Evolutionary conservation across 768 basidiomycete species (phyloP).

Genomic region (Hygrocybe coccinea): DNA sequence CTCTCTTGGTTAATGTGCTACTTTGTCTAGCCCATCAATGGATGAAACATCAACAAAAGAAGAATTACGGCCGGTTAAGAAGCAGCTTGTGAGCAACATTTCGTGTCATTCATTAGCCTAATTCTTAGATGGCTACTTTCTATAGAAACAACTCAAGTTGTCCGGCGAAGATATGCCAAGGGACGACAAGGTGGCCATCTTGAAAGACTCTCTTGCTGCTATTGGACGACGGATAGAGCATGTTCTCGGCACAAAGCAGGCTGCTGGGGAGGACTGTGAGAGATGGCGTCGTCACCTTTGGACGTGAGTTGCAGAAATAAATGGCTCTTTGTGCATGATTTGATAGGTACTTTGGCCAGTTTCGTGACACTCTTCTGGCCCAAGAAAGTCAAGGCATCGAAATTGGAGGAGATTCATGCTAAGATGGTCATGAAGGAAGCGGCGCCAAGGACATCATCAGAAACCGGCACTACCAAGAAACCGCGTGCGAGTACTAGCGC

Average conservation of each 20-base stretch:
- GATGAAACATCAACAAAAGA: constrained; percentile 91
- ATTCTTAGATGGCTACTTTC: not conserved
- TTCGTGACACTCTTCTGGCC: constrained; percentile 98
- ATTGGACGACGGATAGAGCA: constrained; percentile 89
- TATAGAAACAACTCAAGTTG: constrained; percentile 88
- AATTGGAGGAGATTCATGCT: constrained; percentile 90
- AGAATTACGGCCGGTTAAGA: constrained; percentile 92
- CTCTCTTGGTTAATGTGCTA: constrained; percentile 8
- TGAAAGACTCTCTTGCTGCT: constrained; percentile 91
- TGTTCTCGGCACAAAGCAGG: constrained; percentile 71
- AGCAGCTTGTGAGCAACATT: constrained; percentile 66
- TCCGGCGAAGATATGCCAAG: constrained; percentile 90
- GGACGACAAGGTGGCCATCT: constrained; percentile 91
- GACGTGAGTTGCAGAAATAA: constrained; percentile 68
- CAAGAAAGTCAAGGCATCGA: constrained; percentile 89
- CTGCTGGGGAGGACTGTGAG: constrained; percentile 75
- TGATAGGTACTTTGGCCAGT: constrained; percentile 34
- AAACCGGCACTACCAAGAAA: constrained; percentile 51
- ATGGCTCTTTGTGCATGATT: not conserved
- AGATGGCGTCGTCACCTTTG: constrained; percentile 93
- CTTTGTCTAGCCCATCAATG: constrained; percentile 75
- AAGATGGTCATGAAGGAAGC: constrained; percentile 93
- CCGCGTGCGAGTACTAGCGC: constrained; percentile 46
- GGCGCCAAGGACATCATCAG: constrained; percentile 54
- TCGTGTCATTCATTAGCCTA: not conserved